Percentiles rank a stretch among this genome's conserved stretches.
phyloP scores from a whole-genome alignment of 2,329 filamentous ascomycete species.

The Teratosphaeria pseudoeucalypti region DNA sequence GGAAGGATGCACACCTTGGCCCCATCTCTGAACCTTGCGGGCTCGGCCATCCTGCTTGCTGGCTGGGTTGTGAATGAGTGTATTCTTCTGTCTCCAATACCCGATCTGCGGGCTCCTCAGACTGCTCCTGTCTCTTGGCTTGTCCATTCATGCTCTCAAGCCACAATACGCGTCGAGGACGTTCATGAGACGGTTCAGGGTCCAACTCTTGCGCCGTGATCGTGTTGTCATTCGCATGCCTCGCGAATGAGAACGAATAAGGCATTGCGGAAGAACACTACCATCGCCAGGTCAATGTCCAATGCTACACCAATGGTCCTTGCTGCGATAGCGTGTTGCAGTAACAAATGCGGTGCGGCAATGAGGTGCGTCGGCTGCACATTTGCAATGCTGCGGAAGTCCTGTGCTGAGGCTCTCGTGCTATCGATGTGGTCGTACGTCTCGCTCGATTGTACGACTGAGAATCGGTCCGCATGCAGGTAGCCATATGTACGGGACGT shows the following conservation, averaged over 20 bases:
- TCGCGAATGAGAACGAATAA: slow-evolving; percentile 22
- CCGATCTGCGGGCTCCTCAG: slow-evolving; percentile 4
- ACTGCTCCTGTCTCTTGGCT: slow-evolving; percentile 24
- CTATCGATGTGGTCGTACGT: slow-evolving; percentile 2
- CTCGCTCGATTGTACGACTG: not conserved
- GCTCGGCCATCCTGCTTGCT: slow-evolving; percentile 11
- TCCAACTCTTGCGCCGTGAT: slow-evolving; percentile 12
- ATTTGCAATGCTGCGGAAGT: not conserved
- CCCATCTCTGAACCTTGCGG: slow-evolving; percentile 10
- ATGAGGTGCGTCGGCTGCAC: not conserved
- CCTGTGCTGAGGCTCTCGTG: not conserved
- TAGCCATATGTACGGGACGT: slow-evolving; percentile 1
- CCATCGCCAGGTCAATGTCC: not conserved
- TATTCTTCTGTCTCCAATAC: slow-evolving; percentile 17
- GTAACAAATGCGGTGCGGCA: not conserved
- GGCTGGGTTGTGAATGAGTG: slow-evolving; percentile 18
- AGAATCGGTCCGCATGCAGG: not conserved
- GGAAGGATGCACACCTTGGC: slow-evolving; percentile 48
- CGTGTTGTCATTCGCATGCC: slow-evolving; percentile 11
- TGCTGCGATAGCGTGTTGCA: not conserved
- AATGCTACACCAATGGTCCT: not conserved
- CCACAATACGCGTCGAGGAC: slow-evolving; percentile 10
- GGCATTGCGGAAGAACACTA: slow-evolving; percentile 14
- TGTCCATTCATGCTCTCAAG: slow-evolving; percentile 12
- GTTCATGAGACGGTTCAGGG: slow-evolving; percentile 13